A percentile compares a stretch with the other conserved stretches of the same genome.
Conservation (phyloP, 1,284 basidiomycete species). For the Mycosarcoma maydis region DNA sequence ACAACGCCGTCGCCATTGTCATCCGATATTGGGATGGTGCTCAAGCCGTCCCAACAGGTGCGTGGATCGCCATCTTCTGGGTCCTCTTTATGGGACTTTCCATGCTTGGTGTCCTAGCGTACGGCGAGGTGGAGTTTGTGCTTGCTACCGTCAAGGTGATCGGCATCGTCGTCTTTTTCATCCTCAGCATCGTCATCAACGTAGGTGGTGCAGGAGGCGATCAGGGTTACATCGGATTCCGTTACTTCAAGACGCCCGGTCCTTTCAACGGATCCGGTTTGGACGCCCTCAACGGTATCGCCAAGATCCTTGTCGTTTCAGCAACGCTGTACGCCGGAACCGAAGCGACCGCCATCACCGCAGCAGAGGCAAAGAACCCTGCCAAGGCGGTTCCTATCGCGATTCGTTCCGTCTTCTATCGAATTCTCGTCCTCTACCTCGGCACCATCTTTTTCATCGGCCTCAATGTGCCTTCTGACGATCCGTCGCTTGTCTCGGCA, state of each 20-base stretch:
- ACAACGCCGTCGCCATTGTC: slow-evolving; percentile 46
- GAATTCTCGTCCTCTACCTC: slow-evolving; percentile 77
- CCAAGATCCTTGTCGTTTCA: slow-evolving; percentile 77
- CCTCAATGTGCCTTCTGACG: slow-evolving; percentile 44
- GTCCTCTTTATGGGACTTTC: slow-evolving; percentile 39
- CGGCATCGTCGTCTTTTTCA: slow-evolving; percentile 44
- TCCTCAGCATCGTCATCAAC: slow-evolving; percentile 49
- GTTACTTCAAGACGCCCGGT: slow-evolving; percentile 67
- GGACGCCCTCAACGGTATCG: slow-evolving; percentile 56
- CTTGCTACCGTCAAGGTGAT: slow-evolving; percentile 45
- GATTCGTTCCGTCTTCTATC: slow-evolving; percentile 74
- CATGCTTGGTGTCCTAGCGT: slow-evolving; percentile 41
- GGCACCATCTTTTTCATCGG: slow-evolving; percentile 54
- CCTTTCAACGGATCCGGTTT: slow-evolving; percentile 61
- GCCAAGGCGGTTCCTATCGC: slow-evolving; percentile 43
- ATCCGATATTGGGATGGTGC: slow-evolving; percentile 42
- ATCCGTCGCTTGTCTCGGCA: slow-evolving; percentile 34
- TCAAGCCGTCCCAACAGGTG: slow-evolving; percentile 18
- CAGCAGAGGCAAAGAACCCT: slow-evolving; percentile 52
- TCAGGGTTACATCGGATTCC: slow-evolving; percentile 44
- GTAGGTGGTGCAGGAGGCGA: slow-evolving; percentile 40
- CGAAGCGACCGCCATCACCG: slow-evolving; percentile 70
- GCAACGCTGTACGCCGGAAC: slow-evolving; percentile 73
- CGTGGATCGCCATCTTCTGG: slow-evolving; percentile 53
- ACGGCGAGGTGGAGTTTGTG: slow-evolving; percentile 62